Evolutionary conservation across 306 rosid species (phyloP).

Genomic region (peach (Prunus persica)): DNA sequence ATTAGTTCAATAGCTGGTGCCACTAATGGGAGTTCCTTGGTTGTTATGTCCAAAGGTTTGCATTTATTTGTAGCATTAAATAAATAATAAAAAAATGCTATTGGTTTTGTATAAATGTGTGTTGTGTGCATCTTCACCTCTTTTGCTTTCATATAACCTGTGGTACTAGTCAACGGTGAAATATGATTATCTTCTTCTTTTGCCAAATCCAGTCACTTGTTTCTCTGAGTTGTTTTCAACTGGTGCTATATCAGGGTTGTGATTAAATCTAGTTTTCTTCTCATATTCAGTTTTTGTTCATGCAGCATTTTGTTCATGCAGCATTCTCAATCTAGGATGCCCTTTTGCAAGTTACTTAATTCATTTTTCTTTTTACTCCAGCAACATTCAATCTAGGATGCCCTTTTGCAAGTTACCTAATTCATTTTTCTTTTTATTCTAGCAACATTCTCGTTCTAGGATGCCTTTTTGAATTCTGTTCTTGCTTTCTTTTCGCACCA

Average conservation of each 20-base stretch:
- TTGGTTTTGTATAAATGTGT: background rate
- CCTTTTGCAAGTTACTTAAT: background rate
- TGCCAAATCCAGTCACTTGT: background rate
- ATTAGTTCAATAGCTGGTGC: constrained; percentile 95
- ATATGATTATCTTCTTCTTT: background rate
- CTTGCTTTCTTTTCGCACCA: background rate
- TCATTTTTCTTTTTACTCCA: background rate
- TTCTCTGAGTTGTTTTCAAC: background rate
- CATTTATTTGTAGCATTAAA: background rate
- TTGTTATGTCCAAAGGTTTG: constrained; percentile 95
- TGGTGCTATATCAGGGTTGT: background rate
- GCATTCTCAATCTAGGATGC: background rate
- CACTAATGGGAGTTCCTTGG: constrained; percentile 84
- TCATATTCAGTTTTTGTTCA: background rate
- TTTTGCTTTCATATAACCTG: background rate
- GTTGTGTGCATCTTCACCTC: background rate
- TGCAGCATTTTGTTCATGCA: background rate
- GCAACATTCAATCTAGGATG: background rate
- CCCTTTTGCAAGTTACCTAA: background rate
- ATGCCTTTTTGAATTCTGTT: background rate
- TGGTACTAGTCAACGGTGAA: background rate
- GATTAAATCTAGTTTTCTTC: background rate
- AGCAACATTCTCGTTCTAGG: background rate
- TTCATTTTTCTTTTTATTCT: background rate
- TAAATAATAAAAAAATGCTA: background rate